These are phyloP conservation scores for Boletus sp. DNA, from an alignment of 768 basidiomycete species.

Conservation along the genomic window DNA sequence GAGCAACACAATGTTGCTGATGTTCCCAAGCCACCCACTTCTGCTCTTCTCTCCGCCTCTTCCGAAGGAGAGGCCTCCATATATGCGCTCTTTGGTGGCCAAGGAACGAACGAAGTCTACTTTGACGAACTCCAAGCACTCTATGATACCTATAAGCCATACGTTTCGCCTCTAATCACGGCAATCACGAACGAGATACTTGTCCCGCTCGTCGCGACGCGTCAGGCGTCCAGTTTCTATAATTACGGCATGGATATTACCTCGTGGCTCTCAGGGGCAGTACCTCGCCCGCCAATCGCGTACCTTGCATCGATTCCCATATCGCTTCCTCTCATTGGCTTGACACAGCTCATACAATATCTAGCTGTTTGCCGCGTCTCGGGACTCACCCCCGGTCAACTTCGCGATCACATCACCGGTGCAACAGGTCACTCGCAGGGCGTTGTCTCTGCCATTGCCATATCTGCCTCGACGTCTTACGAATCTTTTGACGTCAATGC, in stretches of 20 bases:
- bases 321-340: constrained; percentile 93
- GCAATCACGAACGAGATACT: constrained; percentile 67
- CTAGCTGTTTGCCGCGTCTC: constrained; percentile 75
- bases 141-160: constrained; percentile 89
- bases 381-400: constrained; percentile 74
- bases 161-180: constrained; percentile 70
- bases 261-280: constrained; percentile 77
- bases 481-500: constrained; percentile 75
- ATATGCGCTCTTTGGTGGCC: constrained; percentile 95
- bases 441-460: constrained; percentile 88
- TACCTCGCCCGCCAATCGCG: constrained; percentile 69
- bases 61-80: constrained; percentile 64
- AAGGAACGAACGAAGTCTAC: constrained; percentile 98
- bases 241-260: constrained; percentile 76
- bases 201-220: constrained; percentile 61
- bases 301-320: constrained; percentile 94
- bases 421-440: constrained; percentile 98
- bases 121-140: constrained; percentile 93
- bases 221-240: constrained; percentile 63
- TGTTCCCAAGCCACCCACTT: constrained; percentile 59
- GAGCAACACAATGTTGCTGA: constrained; percentile 52
- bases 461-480: constrained; percentile 76
- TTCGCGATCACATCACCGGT: constrained; percentile 74
- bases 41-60: constrained; percentile 69
- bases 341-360: constrained; percentile 95